Conservation (phyloP, 495 filamentous ascomycete species). For the Tuber brumale region DNA sequence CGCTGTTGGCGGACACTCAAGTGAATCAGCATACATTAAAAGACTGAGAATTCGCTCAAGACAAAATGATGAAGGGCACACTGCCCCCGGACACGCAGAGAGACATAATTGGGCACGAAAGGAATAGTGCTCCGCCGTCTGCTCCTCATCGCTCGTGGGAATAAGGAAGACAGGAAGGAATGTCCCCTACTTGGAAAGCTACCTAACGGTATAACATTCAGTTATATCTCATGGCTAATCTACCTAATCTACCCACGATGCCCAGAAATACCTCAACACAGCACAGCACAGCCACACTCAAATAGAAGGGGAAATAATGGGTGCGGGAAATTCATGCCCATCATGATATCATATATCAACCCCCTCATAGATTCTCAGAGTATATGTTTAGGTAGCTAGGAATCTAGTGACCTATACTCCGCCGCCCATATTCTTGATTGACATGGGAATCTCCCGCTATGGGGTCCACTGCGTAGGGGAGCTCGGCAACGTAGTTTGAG, state of each 20-base stretch:
- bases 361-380: background rate
- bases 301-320: background rate
- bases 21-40: background rate
- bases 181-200: background rate
- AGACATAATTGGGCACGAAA: background rate
- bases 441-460: background rate
- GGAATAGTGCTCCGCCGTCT: background rate
- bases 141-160: background rate
- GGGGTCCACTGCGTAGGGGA: background rate
- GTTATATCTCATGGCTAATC: background rate
- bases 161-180: background rate
- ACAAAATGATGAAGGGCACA: background rate
- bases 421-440: background rate
- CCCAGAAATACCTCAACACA: background rate
- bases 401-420: background rate
- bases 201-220: background rate
- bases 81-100: no score
- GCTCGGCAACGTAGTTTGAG: background rate
- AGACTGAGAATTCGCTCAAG: background rate
- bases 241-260: background rate
- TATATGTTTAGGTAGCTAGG: background rate
- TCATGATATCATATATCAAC: background rate
- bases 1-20: background rate
- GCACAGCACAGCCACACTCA: background rate
- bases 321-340: background rate